These are phyloP conservation scores for Akanthomyces lecanii DNA, from an alignment of 2,329 filamentous ascomycete species.

Conservation along the genomic window DNA sequence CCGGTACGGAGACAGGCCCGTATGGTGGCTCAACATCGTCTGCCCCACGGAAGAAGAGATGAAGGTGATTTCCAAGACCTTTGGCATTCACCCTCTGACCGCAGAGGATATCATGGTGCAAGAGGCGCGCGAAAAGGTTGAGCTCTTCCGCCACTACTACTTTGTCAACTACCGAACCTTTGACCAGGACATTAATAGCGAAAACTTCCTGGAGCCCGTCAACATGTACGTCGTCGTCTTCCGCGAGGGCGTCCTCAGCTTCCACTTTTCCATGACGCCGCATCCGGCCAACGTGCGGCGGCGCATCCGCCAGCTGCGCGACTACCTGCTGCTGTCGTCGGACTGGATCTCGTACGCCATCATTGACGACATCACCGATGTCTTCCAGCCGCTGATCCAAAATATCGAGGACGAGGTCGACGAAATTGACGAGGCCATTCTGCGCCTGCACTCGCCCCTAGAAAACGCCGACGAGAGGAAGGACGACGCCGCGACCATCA, in stretches of 20 bases:
- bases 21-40: conserved; percentile 94
- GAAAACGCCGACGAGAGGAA: conserved; percentile 43
- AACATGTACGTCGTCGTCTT: conserved; percentile 99
- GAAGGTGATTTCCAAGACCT: conserved; percentile 87
- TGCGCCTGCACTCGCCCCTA: conserved; percentile 67
- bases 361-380: conserved; percentile 97
- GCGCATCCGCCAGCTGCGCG: conserved; percentile 85
- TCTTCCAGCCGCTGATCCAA: conserved; percentile 88
- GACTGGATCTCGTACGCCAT: conserved; percentile 99
- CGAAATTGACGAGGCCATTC: conserved; percentile 88
- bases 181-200: conserved; percentile 85
- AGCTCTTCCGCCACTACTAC: conserved; percentile 96
- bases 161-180: conserved; percentile 98
- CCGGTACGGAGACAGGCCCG: conserved; percentile 75
- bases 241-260: conserved; percentile 88
- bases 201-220: conserved; percentile 88
- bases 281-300: conserved; percentile 94
- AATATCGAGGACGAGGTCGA: conserved; percentile 95
- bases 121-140: conserved; percentile 95
- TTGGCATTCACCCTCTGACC: conserved; percentile 92
- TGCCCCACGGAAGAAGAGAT: conserved; percentile 92
- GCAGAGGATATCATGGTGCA: conserved; percentile 97
- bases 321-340: conserved; percentile 87
- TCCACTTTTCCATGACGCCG: conserved; percentile 94
- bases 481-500: conserved; percentile 40